These are phyloP conservation scores for Apophysomyces sp. DNA, from an alignment of 371 early-diverging fungal species.

Conservation along the genomic window DNA sequence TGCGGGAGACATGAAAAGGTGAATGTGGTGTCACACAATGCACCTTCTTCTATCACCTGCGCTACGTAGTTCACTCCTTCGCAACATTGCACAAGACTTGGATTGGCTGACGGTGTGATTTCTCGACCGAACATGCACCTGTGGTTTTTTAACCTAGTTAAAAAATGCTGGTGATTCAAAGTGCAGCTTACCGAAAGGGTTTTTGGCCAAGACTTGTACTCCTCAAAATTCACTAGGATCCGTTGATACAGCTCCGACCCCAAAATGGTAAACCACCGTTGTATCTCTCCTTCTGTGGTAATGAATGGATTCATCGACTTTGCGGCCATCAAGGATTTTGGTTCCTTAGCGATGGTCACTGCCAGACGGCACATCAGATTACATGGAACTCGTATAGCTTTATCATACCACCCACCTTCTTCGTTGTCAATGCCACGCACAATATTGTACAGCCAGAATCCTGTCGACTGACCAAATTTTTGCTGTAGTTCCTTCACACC, in stretches of 20 bases:
- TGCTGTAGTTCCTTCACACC: slow-evolving; percentile 31
- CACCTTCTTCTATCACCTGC: slow-evolving; percentile 15
- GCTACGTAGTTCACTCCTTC: slow-evolving; percentile 13
- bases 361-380: not conserved
- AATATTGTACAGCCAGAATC: slow-evolving; percentile 61
- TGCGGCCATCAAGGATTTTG: slow-evolving; percentile 61
- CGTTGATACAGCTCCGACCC: slow-evolving; percentile 56
- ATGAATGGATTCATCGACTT: slow-evolving; percentile 52
- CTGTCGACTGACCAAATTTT: slow-evolving; percentile 42
- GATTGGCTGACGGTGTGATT: slow-evolving; percentile 12
- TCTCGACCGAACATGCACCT: not conserved
- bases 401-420: slow-evolving; percentile 35
- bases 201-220: slow-evolving; percentile 54
- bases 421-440: slow-evolving; percentile 64
- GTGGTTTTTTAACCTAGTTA: too few species aligned
- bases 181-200: slow-evolving; percentile 29
- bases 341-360: slow-evolving; percentile 46
- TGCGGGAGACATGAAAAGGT: slow-evolving; percentile 2
- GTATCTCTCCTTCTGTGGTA: slow-evolving; percentile 21
- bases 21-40: not conserved
- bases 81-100: slow-evolving; percentile 27
- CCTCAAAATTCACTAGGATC: slow-evolving; percentile 49
- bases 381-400: not conserved
- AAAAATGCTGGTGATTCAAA: not conserved
- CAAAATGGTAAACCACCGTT: slow-evolving; percentile 59